Evolutionary conservation across 768 basidiomycete genomes (phyloP).

Genomic region (Boletus pseudopeckii): DNA sequence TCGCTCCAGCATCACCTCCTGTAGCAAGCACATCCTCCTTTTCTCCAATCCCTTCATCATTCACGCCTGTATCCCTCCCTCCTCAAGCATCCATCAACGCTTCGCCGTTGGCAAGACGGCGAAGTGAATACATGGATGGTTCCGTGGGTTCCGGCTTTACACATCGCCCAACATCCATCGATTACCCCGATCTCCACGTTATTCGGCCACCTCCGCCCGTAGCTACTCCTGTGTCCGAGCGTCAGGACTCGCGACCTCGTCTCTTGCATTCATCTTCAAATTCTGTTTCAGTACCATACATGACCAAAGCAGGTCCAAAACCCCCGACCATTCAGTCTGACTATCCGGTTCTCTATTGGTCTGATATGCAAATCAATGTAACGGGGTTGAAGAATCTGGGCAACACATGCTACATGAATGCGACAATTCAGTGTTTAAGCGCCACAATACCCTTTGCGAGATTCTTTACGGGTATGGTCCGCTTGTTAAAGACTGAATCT

Average conservation of each 20-base stretch:
- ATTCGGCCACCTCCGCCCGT: slow-evolving; percentile 79
- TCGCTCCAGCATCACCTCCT: slow-evolving; percentile 39
- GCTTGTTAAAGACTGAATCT: not conserved
- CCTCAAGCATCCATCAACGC: slow-evolving; percentile 86
- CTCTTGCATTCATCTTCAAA: slow-evolving; percentile 38
- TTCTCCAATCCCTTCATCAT: slow-evolving; percentile 36
- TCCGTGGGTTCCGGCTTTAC: slow-evolving; percentile 51
- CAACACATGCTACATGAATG: slow-evolving; percentile 99
- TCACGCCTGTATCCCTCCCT: slow-evolving; percentile 54
- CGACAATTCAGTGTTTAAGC: slow-evolving; percentile 93
- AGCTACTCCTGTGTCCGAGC: slow-evolving; percentile 63
- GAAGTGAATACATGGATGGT: slow-evolving; percentile 79
- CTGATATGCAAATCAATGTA: slow-evolving; percentile 71
- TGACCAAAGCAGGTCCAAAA: slow-evolving; percentile 40
- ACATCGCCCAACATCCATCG: slow-evolving; percentile 52
- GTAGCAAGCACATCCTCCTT: slow-evolving; percentile 38
- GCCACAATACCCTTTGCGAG: slow-evolving; percentile 91
- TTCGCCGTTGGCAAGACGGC: slow-evolving; percentile 65
- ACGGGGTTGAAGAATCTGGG: slow-evolving; percentile 91
- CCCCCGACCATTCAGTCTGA: slow-evolving; percentile 69
- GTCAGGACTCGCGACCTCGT: slow-evolving; percentile 73
- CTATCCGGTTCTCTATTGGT: slow-evolving; percentile 84
- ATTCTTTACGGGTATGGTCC: slow-evolving; percentile 78
- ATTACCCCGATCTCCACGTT: slow-evolving; percentile 76
- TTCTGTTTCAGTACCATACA: slow-evolving; percentile 21